Conservation (phyloP, 495 filamentous ascomycete species). For the Hypoxylon lenormandii region DNA sequence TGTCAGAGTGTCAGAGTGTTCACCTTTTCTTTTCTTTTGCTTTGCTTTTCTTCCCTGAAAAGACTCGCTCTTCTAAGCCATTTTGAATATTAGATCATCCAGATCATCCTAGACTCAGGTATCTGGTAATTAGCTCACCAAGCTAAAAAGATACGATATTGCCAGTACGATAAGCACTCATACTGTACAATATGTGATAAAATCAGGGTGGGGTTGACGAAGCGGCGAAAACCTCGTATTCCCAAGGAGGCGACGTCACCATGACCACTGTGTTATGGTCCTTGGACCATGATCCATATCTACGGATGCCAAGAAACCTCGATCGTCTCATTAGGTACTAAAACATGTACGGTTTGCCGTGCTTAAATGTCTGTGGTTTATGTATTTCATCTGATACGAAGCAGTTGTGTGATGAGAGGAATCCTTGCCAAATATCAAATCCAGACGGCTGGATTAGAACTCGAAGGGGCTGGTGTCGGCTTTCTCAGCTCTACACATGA, state of each 20-base stretch:
- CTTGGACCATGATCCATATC: constrained; percentile 11
- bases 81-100: too few relatives aligned
- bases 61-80: too few relatives aligned
- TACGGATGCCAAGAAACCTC: constrained; percentile 24
- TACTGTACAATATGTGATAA: background rate
- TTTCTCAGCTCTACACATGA: background rate
- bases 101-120: too few relatives aligned
- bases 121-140: too few relatives aligned
- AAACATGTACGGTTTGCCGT: constrained; percentile 3
- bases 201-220: constrained; percentile 27
- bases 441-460: background rate
- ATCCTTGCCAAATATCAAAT: background rate
- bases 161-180: too few relatives aligned
- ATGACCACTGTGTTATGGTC: constrained; percentile 30
- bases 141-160: too few relatives aligned
- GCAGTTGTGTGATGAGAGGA: constrained; percentile 2
- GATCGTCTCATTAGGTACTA: constrained; percentile 12
- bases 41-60: too few relatives aligned
- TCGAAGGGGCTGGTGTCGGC: constrained; percentile 21
- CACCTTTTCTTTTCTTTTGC: too few relatives aligned
- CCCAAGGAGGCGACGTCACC: constrained; percentile 40
- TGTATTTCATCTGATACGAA: background rate
- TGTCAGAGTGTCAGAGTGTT: too few relatives aligned
- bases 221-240: constrained; percentile 43
- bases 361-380: background rate